These are phyloP conservation scores for Selaginella moellendorffii DNA, from an alignment of 75 land plant species.

Conservation along the genomic window DNA sequence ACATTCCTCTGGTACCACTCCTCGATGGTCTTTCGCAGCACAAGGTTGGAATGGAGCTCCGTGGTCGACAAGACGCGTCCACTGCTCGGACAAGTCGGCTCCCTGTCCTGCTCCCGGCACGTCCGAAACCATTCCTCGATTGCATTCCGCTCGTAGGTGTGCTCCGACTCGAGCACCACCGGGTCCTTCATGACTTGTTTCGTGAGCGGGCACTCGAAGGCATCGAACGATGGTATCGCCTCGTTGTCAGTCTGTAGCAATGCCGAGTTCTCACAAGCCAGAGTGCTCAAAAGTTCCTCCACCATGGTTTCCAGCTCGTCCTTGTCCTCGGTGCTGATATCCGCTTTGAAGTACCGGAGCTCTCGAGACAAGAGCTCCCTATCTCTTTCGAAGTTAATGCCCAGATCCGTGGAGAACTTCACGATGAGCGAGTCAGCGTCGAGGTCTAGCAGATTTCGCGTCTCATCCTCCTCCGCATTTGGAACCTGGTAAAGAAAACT, in stretches of 20 bases:
- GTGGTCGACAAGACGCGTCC: slow-evolving; percentile 27
- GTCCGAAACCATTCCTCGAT: slow-evolving; percentile 44
- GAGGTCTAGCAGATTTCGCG: not conserved
- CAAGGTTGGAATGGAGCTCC: slow-evolving; percentile 33
- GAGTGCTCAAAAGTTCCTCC: not conserved
- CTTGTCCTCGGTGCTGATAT: not conserved
- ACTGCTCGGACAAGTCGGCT: slow-evolving; percentile 45
- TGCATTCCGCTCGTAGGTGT: slow-evolving; percentile 37
- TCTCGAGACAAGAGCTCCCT: not conserved
- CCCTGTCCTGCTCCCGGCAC: slow-evolving; percentile 35
- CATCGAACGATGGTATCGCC: slow-evolving; percentile 23
- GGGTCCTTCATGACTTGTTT: slow-evolving; percentile 51
- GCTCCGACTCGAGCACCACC: slow-evolving; percentile 34
- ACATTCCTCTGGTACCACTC: slow-evolving; percentile 49
- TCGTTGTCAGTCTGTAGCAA: not conserved
- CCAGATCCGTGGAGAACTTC: not conserved
- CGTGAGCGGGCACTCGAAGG: slow-evolving; percentile 39
- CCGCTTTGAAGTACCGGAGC: not conserved
- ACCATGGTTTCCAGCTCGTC: not conserved
- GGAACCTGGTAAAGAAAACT: too few species aligned
- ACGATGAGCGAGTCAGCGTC: too few species aligned
- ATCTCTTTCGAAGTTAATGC: not conserved
- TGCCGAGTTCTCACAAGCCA: not conserved
- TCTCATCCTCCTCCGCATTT: too few species aligned
- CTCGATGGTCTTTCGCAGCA: slow-evolving; percentile 39